Conservation (phyloP, 2,329 filamentous ascomycete genomes). For the Aspergillus udagawae region DNA sequence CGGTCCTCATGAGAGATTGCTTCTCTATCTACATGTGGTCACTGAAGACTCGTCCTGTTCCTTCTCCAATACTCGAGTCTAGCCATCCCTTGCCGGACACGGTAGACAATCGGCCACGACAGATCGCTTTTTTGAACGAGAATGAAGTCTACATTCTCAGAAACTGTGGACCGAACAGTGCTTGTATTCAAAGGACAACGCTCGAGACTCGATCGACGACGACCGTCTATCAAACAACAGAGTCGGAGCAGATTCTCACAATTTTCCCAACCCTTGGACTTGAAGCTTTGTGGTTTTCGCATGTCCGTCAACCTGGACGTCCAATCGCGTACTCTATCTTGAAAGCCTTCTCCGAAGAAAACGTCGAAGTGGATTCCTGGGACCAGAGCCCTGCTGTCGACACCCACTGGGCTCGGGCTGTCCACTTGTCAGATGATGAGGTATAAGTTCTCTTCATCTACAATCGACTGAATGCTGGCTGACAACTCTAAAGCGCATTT, state of each 20-base stretch:
- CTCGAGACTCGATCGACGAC: slow-evolving; percentile 32
- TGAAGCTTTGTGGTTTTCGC: slow-evolving; percentile 36
- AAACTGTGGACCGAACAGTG: slow-evolving; percentile 26
- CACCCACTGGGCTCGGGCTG: slow-evolving; percentile 37
- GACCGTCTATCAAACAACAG: slow-evolving; percentile 27
- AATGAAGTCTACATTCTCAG: slow-evolving; percentile 42
- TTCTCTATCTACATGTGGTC: slow-evolving; percentile 70
- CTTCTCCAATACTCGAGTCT: slow-evolving; percentile 35
- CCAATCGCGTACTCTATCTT: slow-evolving; percentile 32
- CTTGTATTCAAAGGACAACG: slow-evolving; percentile 29
- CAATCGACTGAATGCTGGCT: slow-evolving; percentile 4
- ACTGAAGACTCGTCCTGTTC: slow-evolving; percentile 43
- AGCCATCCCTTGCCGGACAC: slow-evolving; percentile 33
- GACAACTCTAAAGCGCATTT: slow-evolving; percentile 36
- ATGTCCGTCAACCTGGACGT: slow-evolving; percentile 20
- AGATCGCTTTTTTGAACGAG: slow-evolving; percentile 46
- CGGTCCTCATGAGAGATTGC: slow-evolving; percentile 63
- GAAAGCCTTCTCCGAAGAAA: slow-evolving; percentile 12
- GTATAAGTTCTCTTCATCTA: slow-evolving; percentile 21
- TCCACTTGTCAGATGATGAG: slow-evolving; percentile 36
- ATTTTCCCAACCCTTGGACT: slow-evolving; percentile 35
- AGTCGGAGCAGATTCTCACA: slow-evolving; percentile 32
- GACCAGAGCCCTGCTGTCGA: slow-evolving; percentile 31
- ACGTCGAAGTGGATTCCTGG: slow-evolving; percentile 22
- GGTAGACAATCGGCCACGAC: slow-evolving; percentile 32